These are phyloP conservation scores for Neurospora africana DNA, from an alignment of 495 filamentous ascomycete genomes.

Conservation along the genomic window DNA sequence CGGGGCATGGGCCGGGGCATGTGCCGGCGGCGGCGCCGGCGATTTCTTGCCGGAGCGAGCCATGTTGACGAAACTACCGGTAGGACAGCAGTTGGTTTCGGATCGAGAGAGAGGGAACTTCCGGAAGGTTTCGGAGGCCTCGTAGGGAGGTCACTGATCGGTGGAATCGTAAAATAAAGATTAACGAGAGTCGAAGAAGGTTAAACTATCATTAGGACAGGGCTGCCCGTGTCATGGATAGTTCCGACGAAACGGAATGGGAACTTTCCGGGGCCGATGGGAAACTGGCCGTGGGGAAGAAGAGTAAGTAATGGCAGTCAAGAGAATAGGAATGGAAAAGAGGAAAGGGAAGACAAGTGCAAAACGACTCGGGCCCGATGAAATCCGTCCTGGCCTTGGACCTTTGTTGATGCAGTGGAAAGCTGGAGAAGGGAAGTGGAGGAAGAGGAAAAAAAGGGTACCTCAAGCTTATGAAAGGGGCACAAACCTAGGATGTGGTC, in stretches of 20 bases:
- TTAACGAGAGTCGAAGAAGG: slow-evolving; percentile 40
- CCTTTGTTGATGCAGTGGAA: neutral
- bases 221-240: slow-evolving; percentile 18
- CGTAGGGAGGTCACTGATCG: slow-evolving; percentile 10
- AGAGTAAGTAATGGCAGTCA: neutral
- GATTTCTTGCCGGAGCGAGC: slow-evolving; percentile 33
- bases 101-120: neutral
- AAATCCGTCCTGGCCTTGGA: neutral
- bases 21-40: slow-evolving; percentile 19
- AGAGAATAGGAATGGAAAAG: neutral
- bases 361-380: neutral
- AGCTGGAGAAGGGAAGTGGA: neutral
- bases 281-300: slow-evolving; percentile 9
- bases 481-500: neutral
- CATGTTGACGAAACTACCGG: slow-evolving; percentile 20
- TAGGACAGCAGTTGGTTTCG: slow-evolving; percentile 1
- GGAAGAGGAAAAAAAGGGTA: neutral
- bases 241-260: neutral
- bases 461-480: neutral
- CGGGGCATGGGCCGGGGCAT: slow-evolving; percentile 10
- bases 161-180: slow-evolving; percentile 10
- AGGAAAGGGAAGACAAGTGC: neutral
- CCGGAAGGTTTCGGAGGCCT: neutral
- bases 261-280: slow-evolving; percentile 5
- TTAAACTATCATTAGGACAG: slow-evolving; percentile 32